Evolutionary conservation across 768 basidiomycete genomes (phyloP), one percentile per base, ranked within the genome.

Genomic region (Boletus rex-veris): DNA sequence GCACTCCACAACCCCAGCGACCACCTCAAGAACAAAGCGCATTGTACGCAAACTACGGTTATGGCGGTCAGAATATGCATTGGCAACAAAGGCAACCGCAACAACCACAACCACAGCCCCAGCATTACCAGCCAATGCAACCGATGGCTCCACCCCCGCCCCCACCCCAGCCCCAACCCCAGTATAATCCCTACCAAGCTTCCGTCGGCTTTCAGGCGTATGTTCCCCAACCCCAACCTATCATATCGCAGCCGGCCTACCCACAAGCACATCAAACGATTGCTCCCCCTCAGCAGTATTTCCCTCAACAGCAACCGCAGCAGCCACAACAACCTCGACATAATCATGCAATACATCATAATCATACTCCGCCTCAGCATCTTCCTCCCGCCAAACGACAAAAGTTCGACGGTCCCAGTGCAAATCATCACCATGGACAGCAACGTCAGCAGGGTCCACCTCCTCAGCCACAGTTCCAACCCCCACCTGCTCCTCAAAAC

Each of bases 371-470:
- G 10, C 85, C 86, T 35, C 88, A 89, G 61, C 87, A 91, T 64
- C 76, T 86, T n/a, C 94, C 94, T 9, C 93, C 94, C 3, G 92
- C 92, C 2, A 97, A 97, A 70, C 78, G 94, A 49, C 92, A 86
- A 61, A 82, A 92, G 40, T 94, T 94, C 64, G 94, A 96, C 66
- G 86, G 85, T 5, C 88, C 89, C 2, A 80, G 74, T 57, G 78
- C 78, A 52, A 76, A 73, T 60, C 70, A 70, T 36, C 62, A 69
- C 19, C 70, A 71, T 19, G 64, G 58, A 24, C 80, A 77, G 56
- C 69, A 71, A 45, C 63, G 64, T 15, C 75, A 77, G 55, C 69
- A 71, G 45, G 62, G 64, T 15, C 75, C 74, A 18, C 76, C 75
- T n/a, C 80, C 78, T 37, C 88, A 78, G 59, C 84, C 85, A 4